A percentile compares a stretch with the other conserved stretches of the same genome.
phyloP scores from a whole-genome alignment of 345 rosid species.

The Aethionema arabicum region DNA sequence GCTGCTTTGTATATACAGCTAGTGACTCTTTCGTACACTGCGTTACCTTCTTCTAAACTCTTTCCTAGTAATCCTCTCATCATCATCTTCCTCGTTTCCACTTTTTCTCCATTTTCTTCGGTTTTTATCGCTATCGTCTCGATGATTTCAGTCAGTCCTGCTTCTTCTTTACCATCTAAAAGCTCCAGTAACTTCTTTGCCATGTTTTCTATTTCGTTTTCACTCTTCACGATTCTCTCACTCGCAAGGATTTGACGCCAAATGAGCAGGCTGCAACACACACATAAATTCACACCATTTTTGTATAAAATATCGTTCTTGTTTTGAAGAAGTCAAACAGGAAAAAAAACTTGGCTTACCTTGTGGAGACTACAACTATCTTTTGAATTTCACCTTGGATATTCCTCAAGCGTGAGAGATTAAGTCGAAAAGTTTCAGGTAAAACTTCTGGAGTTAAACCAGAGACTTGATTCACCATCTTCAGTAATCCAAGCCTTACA shows the following conservation, averaged over 20 bases:
- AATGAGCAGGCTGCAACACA: slow-evolving; percentile 63
- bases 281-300: background rate
- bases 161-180: slow-evolving; percentile 51
- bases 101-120: slow-evolving; percentile 44
- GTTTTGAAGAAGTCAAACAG: too few relatives aligned
- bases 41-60: slow-evolving; percentile 77
- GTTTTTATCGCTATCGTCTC: too few relatives aligned
- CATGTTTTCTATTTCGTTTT: slow-evolving; percentile 57
- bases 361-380: slow-evolving; percentile 63
- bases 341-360: slow-evolving; percentile 45
- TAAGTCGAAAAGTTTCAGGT: slow-evolving; percentile 77
- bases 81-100: slow-evolving; percentile 47
- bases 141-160: slow-evolving; percentile 59
- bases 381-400: slow-evolving; percentile 82
- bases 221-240: slow-evolving; percentile 47
- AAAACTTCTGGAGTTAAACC: slow-evolving; percentile 55
- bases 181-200: slow-evolving; percentile 48
- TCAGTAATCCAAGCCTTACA: slow-evolving; percentile 76
- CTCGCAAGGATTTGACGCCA: slow-evolving; percentile 71
- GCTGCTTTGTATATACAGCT: slow-evolving; percentile 58
- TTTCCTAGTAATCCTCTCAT: slow-evolving; percentile 67
- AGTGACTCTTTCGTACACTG: slow-evolving; percentile 72
- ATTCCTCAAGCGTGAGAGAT: slow-evolving; percentile 63
- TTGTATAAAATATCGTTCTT: too few relatives aligned
- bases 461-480: slow-evolving; percentile 60